phyloP scores from a whole-genome alignment of 768 basidiomycete genomes.

The Calocybe gangraenosa region DNA sequence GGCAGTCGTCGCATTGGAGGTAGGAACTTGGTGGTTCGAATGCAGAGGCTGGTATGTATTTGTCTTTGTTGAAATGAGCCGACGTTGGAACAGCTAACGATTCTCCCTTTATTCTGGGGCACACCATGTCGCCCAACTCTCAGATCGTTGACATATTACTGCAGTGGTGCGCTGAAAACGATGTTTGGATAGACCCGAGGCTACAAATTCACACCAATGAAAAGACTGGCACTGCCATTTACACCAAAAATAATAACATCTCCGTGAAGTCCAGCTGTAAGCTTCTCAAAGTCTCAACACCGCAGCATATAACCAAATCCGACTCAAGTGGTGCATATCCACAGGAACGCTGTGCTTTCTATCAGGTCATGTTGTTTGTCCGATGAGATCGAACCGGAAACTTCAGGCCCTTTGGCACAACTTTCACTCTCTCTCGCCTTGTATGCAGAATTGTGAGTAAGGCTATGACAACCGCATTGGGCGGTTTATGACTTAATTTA shows the following conservation, averaged over 20 bases:
- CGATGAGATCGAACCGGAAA: constrained; percentile 35
- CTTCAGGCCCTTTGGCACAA: constrained; percentile 56
- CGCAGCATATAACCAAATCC: constrained; percentile 5
- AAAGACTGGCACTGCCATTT: constrained; percentile 30
- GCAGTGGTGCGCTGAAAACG: constrained; percentile 46
- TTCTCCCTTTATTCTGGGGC: neutral
- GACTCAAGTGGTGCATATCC: constrained; percentile 57
- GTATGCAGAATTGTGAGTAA: constrained; percentile 59
- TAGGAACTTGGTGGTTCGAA: neutral
- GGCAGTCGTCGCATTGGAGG: constrained; percentile 22
- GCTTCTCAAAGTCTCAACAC: constrained; percentile 12
- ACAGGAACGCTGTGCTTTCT: constrained; percentile 60
- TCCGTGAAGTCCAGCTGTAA: constrained; percentile 32
- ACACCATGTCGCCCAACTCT: constrained; percentile 2
- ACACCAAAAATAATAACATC: constrained; percentile 28
- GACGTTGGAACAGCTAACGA: neutral
- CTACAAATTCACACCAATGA: constrained; percentile 30
- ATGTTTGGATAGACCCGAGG: constrained; percentile 41
- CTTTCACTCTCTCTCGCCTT: constrained; percentile 61
- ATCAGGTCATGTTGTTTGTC: constrained; percentile 50
- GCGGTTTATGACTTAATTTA: constrained; percentile 2
- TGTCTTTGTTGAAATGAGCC: constrained; percentile 1
- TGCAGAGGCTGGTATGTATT: neutral
- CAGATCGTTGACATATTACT: constrained; percentile 28
- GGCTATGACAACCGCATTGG: neutral